These are phyloP conservation scores for Plenodomus biglobosus DNA, from an alignment of 2,329 filamentous ascomycete genomes.

Conservation along the genomic window DNA sequence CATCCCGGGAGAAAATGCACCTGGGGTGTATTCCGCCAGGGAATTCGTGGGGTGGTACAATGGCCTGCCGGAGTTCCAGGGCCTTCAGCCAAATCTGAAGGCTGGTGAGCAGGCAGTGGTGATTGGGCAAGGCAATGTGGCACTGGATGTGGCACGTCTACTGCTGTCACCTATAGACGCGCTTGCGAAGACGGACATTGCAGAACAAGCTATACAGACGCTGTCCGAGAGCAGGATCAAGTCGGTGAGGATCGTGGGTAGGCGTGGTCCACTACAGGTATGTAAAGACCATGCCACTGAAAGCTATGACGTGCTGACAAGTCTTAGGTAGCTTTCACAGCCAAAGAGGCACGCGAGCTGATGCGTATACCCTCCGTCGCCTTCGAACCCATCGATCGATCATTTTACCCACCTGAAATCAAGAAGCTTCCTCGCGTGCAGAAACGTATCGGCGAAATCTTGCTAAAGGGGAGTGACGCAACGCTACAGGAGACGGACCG, in stretches of 20 bases:
- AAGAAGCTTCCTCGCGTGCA: constrained; percentile 73
- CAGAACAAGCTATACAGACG: constrained; percentile 75
- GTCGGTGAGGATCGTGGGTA: constrained; percentile 82
- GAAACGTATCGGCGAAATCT: constrained; percentile 75
- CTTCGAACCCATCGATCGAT: constrained; percentile 68
- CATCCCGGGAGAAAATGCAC: constrained; percentile 76
- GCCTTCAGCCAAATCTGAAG: constrained; percentile 71
- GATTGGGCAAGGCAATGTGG: constrained; percentile 94
- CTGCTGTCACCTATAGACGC: constrained; percentile 74
- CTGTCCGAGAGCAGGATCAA: constrained; percentile 73
- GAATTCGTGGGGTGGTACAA: constrained; percentile 99
- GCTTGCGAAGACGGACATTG: constrained; percentile 82
- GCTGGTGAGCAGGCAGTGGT: constrained; percentile 80
- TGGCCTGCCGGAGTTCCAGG: constrained; percentile 78
- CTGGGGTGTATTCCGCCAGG: constrained; percentile 81
- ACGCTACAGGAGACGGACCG: constrained; percentile 56
- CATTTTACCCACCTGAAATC: constrained; percentile 67
- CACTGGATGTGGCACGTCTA: constrained; percentile 88
- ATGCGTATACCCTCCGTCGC: constrained; percentile 72
- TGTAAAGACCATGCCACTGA: constrained; percentile 18
- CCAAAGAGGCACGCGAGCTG: constrained; percentile 89
- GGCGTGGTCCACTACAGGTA: constrained; percentile 85
- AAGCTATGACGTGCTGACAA: constrained; percentile 12
- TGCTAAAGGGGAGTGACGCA: constrained; percentile 70
- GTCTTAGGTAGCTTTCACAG: constrained; percentile 80